Evolutionary conservation across 2,329 filamentous ascomycete species (phyloP).

Genomic region (Xylariaceae sp.): DNA sequence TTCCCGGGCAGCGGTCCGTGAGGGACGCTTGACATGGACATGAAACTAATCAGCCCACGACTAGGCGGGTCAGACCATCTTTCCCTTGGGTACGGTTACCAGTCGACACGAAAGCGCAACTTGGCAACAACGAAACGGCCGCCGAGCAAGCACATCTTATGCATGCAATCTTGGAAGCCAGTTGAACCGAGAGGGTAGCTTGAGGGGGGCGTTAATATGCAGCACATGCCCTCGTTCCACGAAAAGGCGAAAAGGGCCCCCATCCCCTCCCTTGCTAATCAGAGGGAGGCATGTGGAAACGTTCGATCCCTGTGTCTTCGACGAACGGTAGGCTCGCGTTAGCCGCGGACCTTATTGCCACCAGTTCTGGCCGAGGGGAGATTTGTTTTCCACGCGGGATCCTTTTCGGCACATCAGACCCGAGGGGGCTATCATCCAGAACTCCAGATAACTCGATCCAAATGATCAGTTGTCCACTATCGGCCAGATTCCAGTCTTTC

Average conservation of each 20-base stretch:
- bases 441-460: neutral
- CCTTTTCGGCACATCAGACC: slow-evolving; percentile 10
- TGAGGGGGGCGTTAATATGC: slow-evolving; percentile 7
- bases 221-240: slow-evolving; percentile 7
- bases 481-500: neutral
- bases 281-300: slow-evolving; percentile 6
- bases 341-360: slow-evolving; percentile 6
- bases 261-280: neutral
- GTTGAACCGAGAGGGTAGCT: neutral
- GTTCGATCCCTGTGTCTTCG: slow-evolving; percentile 3
- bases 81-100: neutral
- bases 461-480: neutral
- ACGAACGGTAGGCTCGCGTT: slow-evolving; percentile 14
- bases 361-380: slow-evolving; percentile 3
- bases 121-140: neutral
- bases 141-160: slow-evolving; percentile 1
- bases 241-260: slow-evolving; percentile 1
- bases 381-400: neutral
- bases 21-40: neutral
- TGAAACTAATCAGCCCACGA: slow-evolving; percentile 1
- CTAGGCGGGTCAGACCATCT: neutral
- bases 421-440: slow-evolving; percentile 2
- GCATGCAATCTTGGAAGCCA: slow-evolving; percentile 11
- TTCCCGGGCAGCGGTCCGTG: slow-evolving; percentile 1
- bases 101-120: slow-evolving; percentile 8